Base-by-base conservation (phyloP, 2,329 filamentous ascomycete genomes). In the Talaromyces sp. region DNA sequence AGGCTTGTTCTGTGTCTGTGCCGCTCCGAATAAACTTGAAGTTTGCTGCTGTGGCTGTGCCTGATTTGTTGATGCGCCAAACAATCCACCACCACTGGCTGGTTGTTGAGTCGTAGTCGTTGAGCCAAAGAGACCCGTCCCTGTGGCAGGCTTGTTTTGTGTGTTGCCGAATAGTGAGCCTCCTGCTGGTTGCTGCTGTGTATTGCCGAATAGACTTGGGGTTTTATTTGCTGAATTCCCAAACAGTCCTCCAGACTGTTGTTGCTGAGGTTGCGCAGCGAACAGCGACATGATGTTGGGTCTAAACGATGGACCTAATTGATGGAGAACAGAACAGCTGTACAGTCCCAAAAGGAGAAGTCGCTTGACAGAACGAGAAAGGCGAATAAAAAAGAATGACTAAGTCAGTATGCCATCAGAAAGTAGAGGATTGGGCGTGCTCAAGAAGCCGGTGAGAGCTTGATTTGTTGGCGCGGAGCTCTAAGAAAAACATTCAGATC, bases 241-340 rank as follows among this genome's bases (percentile, higher is more conserved):
- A 6, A 50, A 53, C 51, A 75, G 72, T 13, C 71, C 61, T 11
- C 69, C 64, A 35, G 66, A 66, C 40, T 62, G 54, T 46, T 56
- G 66, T 48, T 65, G 55, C 53, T 65, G 63, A 35, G 53, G 33
- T 43, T 60, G 58, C n/a, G 56, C 64, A 53, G 69, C 72, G 61
- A 77, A 77, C 15, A 77, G 68, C 56, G 75, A 75, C 71, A 74
- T 76, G 56, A 51, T 64, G n/a, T n/a, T n/a, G 61, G 43, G 11
- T 33, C n/a, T 31, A 35, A 17, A 15, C 28, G 45, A 50, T 45
- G 11, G 25, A 48, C 48, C 2, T n/a, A n/a, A n/a, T n/a, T n/a
- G n/a, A n/a, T n/a, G n/a, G n/a, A n/a, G n/a, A 22, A 31, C 31
- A 51, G 31, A 51, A 17, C 17, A 13, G 33, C 11, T 41, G 15